Conservation (phyloP, 352 stramenopile genomes). For the Stephanocyclus meneghinianus region DNA sequence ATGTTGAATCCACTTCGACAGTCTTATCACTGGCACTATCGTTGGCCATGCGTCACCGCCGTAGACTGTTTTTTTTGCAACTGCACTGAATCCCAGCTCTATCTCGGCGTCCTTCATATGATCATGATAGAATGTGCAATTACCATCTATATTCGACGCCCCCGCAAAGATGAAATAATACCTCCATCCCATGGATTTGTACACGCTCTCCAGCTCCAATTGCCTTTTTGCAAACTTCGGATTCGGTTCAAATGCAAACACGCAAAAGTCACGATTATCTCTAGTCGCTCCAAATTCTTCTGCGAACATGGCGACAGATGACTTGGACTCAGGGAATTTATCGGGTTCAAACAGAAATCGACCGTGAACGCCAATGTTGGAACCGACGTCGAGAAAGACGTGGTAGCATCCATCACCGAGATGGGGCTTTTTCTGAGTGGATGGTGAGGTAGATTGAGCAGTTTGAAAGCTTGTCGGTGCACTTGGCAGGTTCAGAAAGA, state of each 20-base stretch:
- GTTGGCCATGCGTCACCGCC: constrained; percentile 10
- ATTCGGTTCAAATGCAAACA: constrained; percentile 55
- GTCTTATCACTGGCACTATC: constrained; percentile 26
- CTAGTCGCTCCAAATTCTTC: constrained; percentile 26
- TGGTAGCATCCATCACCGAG: constrained; percentile 53
- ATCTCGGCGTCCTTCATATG: constrained; percentile 14
- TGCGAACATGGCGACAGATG: constrained; percentile 18
- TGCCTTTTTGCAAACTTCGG: constrained; percentile 21
- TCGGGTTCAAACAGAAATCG: constrained; percentile 53
- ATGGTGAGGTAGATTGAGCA: neutral
- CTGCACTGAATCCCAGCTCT: constrained; percentile 37
- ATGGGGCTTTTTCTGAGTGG: neutral
- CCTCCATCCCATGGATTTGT: constrained; percentile 39
- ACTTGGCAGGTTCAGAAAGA: too few relatives aligned
- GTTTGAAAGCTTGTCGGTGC: too few relatives aligned
- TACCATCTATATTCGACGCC: constrained; percentile 28
- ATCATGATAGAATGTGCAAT: constrained; percentile 50
- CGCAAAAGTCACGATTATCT: constrained; percentile 41
- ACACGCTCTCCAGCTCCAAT: constrained; percentile 16
- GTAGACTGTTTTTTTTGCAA: constrained; percentile 18
- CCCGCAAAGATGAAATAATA: constrained; percentile 41
- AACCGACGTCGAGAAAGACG: constrained; percentile 52
- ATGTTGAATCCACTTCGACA: constrained; percentile 42
- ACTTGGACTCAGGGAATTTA: constrained; percentile 28
- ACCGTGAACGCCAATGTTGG: constrained; percentile 50